Base-by-base conservation (phyloP, 2,329 filamentous ascomycete genomes). In the Aspergillus vadensis region DNA sequence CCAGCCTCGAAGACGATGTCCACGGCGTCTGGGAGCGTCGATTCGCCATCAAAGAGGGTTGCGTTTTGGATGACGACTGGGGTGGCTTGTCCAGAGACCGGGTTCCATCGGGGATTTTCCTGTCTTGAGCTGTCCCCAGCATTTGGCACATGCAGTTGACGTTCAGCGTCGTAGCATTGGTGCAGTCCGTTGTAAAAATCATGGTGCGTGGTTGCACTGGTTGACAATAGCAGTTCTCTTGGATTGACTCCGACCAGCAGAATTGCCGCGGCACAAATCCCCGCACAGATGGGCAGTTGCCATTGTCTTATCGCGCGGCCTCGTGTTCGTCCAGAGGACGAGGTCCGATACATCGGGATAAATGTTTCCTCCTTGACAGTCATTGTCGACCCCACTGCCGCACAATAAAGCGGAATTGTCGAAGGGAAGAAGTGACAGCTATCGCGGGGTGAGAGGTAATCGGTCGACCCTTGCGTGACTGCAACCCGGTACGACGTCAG, bases 1-100 rank as follows among this genome's bases (percentile, higher is more conserved):
- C 50, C 50, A 15, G 50, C 30, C 3, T 52, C 50, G 19, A 52
- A 52, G 32, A 52, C 9, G n/a, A 52, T 38, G 15, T 52, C 50
- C 4, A 52, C 50, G 12, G 30, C 8, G 30, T 52, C 50, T 2
- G 19, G 4, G 12, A 52, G 50, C 6, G 10, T 52, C 1, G 30
- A 39, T 9, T 52, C 50, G 7, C 50, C 50, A 23, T 52, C 50
- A 38, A 52, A 52, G 17, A 52, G 50, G 17, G 50, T 52, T n/a
- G 50, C 50, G 21, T 52, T 52, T n/a, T 39, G 50, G 3, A 52
- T 25, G n/a, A 52, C 17, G 3, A 39, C 36, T 3, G 50, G 30
- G 4, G 25, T 38, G 15, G 30, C 15, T 8, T 39, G 50, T 19
- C 50, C 50, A 3, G 50, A 17, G 50, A 39, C 14, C 3, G 50